These are phyloP conservation scores for Taphrina sp. DNA, from an alignment of 1,139 yeast species.

Conservation along the genomic window DNA sequence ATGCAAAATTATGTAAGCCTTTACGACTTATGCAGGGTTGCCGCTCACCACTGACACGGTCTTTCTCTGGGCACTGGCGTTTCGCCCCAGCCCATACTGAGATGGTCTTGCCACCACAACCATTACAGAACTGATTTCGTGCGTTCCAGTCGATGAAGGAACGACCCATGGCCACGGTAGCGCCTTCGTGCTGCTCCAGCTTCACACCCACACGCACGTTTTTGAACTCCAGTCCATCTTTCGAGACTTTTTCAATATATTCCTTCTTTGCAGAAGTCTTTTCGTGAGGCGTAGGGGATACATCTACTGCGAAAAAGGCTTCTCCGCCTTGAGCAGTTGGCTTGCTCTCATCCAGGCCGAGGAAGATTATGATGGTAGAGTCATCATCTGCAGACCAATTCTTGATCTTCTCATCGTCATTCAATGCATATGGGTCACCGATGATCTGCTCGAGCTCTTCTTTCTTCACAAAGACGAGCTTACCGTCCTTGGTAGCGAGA, in stretches of 20 bases:
- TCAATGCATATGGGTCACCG: slow-evolving; percentile 44
- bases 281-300: slow-evolving; percentile 44
- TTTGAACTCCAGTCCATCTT: slow-evolving; percentile 44
- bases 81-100: slow-evolving; percentile 83
- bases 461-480: slow-evolving; percentile 38
- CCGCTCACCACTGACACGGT: slow-evolving; percentile 39
- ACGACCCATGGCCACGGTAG: slow-evolving; percentile 73
- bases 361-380: slow-evolving; percentile 41
- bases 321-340: slow-evolving; percentile 55
- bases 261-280: slow-evolving; percentile 38
- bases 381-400: slow-evolving; percentile 43
- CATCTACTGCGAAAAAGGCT: slow-evolving; percentile 76
- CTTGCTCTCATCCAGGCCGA: slow-evolving; percentile 31
- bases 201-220: slow-evolving; percentile 40
- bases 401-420: slow-evolving; percentile 41
- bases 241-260: slow-evolving; percentile 35
- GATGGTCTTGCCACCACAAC: slow-evolving; percentile 72
- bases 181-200: slow-evolving; percentile 48
- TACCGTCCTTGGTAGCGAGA: slow-evolving; percentile 38
- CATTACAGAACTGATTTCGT: slow-evolving; percentile 80
- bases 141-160: slow-evolving; percentile 84
- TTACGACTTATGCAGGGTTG: slow-evolving; percentile 27
- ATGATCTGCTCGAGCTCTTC: slow-evolving; percentile 40
- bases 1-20: slow-evolving; percentile 50
- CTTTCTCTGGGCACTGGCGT: slow-evolving; percentile 54